Evolutionary conservation across 1,139 yeast genomes (phyloP), one percentile per base, ranked within the genome.

Genomic region (Taphrina flavorubra): DNA sequence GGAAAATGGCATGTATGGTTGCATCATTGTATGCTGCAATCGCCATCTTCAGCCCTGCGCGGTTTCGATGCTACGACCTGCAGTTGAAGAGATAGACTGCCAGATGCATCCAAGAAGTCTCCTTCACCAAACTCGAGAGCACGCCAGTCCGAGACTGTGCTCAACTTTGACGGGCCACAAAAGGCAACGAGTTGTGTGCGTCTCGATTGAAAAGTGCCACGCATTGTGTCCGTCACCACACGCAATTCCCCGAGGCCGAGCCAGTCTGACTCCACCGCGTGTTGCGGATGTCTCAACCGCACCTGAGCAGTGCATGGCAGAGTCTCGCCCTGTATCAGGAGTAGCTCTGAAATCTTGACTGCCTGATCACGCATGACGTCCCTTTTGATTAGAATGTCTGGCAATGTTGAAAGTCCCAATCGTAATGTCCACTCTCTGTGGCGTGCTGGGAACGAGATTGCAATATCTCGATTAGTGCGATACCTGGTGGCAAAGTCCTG

Each of bases 81-180:
- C 18, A 62, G 42, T 25, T 62, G 65, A n/a, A 62, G 5, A 8
- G 46, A 20, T 42, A 62, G 14, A 20, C 16, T 51, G 11, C 65
- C 65, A 6, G 25, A 37, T 6, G 39, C 31, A 13, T 55, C 65
- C 25, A 62, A 14, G 37, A 51, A 62, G 20, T 53, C 44, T 11
- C 42, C 47, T 46, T 62, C 65, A 11, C 65, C 65, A 16, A 62
- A 51, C n/a, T 39, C 51, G 42, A 62, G 40, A 13, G 59, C 65
- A n/a, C 51, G 20, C 65, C 65, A 62, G 25, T 62, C 59, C 11
- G 20, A 11, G 31, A 49, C 34, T 18, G 20, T 40, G 31, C 31
- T 62, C 51, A 62, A 42, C 11, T 56, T 25, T 42, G 47, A 34
- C 6, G 65, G 58, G 7, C 65, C 65, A 31, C 59, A 51, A 36